Percentiles rank a stretch among this genome's conserved stretches.
These are phyloP conservation scores for Verticillium nubilum DNA, from an alignment of 2,329 filamentous ascomycete genomes.

Conservation along the genomic window DNA sequence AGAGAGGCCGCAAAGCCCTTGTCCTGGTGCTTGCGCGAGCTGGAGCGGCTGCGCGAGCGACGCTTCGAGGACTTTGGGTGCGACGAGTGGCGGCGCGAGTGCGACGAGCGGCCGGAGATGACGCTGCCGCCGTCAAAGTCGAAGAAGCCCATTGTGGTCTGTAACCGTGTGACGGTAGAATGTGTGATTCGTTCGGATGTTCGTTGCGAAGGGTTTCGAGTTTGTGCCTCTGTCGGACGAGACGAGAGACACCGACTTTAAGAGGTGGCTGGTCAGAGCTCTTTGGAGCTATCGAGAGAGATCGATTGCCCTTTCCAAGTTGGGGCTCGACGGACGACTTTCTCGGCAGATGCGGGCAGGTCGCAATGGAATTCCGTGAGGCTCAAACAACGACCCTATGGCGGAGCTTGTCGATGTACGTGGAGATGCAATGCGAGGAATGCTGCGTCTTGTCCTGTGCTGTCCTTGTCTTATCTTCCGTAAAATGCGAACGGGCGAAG, in stretches of 20 bases:
- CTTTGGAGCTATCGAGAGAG: background rate
- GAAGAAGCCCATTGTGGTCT: slow-evolving; percentile 11
- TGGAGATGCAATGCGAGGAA: slow-evolving; percentile 4
- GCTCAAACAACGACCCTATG: background rate
- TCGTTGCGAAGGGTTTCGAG: background rate
- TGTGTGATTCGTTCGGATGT: background rate
- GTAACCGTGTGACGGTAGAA: background rate
- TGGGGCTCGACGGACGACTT: background rate
- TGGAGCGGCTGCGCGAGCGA: slow-evolving; percentile 31
- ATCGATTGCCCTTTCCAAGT: background rate
- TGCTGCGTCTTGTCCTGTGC: background rate
- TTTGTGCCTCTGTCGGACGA: background rate
- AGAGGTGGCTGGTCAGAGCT: background rate
- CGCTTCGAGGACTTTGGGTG: slow-evolving; percentile 22
- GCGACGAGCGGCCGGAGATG: slow-evolving; percentile 10
- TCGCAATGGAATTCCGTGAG: background rate
- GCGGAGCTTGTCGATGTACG: background rate
- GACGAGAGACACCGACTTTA: background rate
- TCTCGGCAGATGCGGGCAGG: background rate
- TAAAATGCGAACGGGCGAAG: slow-evolving; percentile 1
- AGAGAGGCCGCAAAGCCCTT: slow-evolving; percentile 33
- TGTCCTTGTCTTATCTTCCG: background rate
- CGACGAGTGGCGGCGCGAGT: slow-evolving; percentile 12
- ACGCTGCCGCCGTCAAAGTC: slow-evolving; percentile 12
- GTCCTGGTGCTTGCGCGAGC: slow-evolving; percentile 27